Evolutionary conservation across 73 alveolate genomes (phyloP).

Genomic region (Stentor coeruleus): DNA sequence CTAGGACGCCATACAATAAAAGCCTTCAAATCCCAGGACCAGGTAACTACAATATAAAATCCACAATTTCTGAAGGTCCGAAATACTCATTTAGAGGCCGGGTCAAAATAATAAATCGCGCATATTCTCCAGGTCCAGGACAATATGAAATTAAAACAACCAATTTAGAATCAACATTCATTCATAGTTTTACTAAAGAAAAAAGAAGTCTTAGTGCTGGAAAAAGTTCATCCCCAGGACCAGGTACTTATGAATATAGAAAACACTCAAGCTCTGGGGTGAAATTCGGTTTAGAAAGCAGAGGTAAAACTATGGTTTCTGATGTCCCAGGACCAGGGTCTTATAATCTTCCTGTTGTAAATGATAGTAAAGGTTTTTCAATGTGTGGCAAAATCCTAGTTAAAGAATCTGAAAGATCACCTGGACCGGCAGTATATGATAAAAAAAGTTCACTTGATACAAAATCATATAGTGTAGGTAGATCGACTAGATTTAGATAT

Average conservation of each 20-base stretch:
- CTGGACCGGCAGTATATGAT: constrained; percentile 4
- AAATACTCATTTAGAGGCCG: not conserved
- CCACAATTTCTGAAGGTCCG: not conserved
- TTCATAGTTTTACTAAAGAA: not conserved
- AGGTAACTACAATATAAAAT: not conserved
- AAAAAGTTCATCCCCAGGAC: not conserved
- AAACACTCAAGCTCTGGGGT: not conserved
- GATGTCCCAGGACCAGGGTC: constrained; percentile 22
- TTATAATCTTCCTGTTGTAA: not conserved
- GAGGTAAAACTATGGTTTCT: not conserved
- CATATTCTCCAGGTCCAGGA: constrained; percentile 15
- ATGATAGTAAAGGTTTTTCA: not conserved
- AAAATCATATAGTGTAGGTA: not conserved
- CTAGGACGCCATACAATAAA: not conserved
- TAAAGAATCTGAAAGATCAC: constrained; percentile 7
- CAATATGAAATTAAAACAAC: not conserved
- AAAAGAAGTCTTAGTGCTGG: not conserved
- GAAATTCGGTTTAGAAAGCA: not conserved
- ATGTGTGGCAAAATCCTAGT: not conserved
- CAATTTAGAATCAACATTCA: not conserved
- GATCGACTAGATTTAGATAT: not conserved
- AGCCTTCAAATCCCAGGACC: not conserved
- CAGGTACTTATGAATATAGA: not conserved
- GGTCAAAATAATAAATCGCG: not conserved
- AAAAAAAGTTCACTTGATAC: not conserved